These are phyloP conservation scores for Daldinia sp. DNA, from an alignment of 2,329 filamentous ascomycete genomes.

Conservation along the genomic window DNA sequence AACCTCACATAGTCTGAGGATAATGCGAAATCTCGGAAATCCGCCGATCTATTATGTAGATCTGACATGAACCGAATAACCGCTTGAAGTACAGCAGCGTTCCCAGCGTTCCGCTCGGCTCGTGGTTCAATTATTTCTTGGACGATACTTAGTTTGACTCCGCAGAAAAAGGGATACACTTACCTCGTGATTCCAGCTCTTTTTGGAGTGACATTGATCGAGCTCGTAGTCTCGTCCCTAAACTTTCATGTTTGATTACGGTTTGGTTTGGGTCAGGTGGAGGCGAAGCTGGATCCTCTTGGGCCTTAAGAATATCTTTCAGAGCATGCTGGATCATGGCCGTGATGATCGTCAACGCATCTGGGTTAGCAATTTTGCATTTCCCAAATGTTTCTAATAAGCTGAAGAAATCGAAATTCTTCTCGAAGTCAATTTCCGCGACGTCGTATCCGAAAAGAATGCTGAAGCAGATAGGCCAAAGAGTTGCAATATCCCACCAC, in stretches of 20 bases:
- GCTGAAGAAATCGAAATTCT: constrained; percentile 78
- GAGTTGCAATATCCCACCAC: constrained; percentile 87
- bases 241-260: constrained; percentile 47
- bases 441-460: constrained; percentile 89
- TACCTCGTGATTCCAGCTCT: constrained; percentile 68
- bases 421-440: constrained; percentile 77
- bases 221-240: constrained; percentile 57
- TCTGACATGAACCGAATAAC: constrained; percentile 84
- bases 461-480: constrained; percentile 91
- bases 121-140: constrained; percentile 58
- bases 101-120: constrained; percentile 65
- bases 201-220: constrained; percentile 76
- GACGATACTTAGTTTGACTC: constrained; percentile 33
- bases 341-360: constrained; percentile 82
- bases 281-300: constrained; percentile 70
- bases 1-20: constrained; percentile 85
- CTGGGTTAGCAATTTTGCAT: constrained; percentile 77
- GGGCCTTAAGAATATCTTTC: constrained; percentile 74
- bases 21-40: constrained; percentile 85
- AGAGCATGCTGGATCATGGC: constrained; percentile 90
- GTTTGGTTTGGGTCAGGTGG: constrained; percentile 44
- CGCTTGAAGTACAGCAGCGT: constrained; percentile 76
- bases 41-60: constrained; percentile 78
- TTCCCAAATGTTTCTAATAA: constrained; percentile 80
- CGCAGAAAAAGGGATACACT: constrained; percentile 47